These are phyloP conservation scores for Beauveria medogensis DNA, from an alignment of 2,329 filamentous ascomycete genomes.

Conservation along the genomic window DNA sequence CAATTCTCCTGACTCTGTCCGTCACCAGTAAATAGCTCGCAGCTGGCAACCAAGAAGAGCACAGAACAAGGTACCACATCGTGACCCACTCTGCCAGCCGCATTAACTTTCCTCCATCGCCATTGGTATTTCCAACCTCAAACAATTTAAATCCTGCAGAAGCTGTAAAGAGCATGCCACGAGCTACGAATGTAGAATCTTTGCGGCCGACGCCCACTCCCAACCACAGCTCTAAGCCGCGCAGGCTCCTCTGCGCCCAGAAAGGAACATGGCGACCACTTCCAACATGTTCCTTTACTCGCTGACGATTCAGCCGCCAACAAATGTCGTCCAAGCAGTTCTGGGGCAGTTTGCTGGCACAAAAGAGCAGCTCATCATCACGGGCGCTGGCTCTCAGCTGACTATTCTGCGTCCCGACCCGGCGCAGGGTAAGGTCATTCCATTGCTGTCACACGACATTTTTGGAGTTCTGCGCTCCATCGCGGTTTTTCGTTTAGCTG, in stretches of 20 bases:
- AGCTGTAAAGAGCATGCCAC: conserved; percentile 6
- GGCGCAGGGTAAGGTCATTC: conserved; percentile 75
- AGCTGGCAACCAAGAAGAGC: no score
- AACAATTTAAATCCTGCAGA: conserved; percentile 10
- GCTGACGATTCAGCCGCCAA: conserved; percentile 87
- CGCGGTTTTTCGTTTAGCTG: conserved; percentile 82
- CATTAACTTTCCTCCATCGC: conserved; percentile 13
- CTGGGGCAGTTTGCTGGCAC: conserved; percentile 93
- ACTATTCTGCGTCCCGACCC: conserved; percentile 82
- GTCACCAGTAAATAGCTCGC: neutral
- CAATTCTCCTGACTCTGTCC: neutral
- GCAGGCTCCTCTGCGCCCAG: conserved; percentile 23
- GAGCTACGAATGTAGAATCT: conserved; percentile 11
- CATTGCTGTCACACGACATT: conserved; percentile 82
- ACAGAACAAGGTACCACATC: neutral
- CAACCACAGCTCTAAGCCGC: conserved; percentile 5
- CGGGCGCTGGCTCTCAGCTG: conserved; percentile 82
- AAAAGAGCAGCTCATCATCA: conserved; percentile 96
- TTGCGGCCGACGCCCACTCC: conserved; percentile 10
- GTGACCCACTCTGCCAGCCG: conserved; percentile 6
- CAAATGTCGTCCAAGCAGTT: conserved; percentile 81
- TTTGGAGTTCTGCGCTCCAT: conserved; percentile 93
- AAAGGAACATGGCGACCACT: conserved; percentile 79
- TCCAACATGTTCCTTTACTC: conserved; percentile 99
- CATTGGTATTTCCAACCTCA: neutral